Base-by-base conservation (phyloP, 1,284 basidiomycete species). In the Leucoagaricus sp. region DNA sequence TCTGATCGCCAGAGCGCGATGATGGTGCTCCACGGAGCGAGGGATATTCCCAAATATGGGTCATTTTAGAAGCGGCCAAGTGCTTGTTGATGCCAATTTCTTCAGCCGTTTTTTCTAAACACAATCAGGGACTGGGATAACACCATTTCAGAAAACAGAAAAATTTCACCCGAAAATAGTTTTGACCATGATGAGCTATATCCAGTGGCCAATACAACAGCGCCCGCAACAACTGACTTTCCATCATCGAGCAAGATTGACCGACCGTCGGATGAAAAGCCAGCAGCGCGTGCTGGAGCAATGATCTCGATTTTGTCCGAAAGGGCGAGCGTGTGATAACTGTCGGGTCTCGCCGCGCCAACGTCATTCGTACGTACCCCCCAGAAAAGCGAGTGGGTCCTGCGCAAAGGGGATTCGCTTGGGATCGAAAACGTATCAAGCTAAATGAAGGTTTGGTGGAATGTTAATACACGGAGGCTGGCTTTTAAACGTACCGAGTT, bases 191-290 rank as follows among this genome's bases (percentile, higher is more conserved):
- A 83, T 2, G 80, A 83, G 28, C 64, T 61, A 63, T 79, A 86
- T 1, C 85, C 85, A n/a, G 85, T 86, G 1, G 75, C 79, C 0
- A 85, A 72, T 2, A 86, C 65, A 4, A 86, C 72, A 4, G 76
- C 76, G 44, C 78, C 71, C 2, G 80, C 80, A 3, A 63, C 52
- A 7, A 84, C 49, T 0, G 58, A 59, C 44, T 66, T 62, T 0
- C 79, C 79, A 55, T 81, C 69, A n/a, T 64, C 68, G 19, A 85
- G 67, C 0, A 72, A 29, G 5, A 84, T 54, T 0, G 74, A 75
- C 25, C 63, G 49, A 13, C 77, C 76, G 51, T 81, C 78, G 4
- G 61, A 55, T 2, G 69, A 65, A 52, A 73, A 84, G 0, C 72
- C 65, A 5, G 65, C 50, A 2, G 70, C 81, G 9, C 75, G 75